Percentiles rank a stretch among this genome's conserved stretches.
Evolutionary conservation across 495 filamentous ascomycete genomes (phyloP).

Genomic region (Hypoxylon cercidicola): DNA sequence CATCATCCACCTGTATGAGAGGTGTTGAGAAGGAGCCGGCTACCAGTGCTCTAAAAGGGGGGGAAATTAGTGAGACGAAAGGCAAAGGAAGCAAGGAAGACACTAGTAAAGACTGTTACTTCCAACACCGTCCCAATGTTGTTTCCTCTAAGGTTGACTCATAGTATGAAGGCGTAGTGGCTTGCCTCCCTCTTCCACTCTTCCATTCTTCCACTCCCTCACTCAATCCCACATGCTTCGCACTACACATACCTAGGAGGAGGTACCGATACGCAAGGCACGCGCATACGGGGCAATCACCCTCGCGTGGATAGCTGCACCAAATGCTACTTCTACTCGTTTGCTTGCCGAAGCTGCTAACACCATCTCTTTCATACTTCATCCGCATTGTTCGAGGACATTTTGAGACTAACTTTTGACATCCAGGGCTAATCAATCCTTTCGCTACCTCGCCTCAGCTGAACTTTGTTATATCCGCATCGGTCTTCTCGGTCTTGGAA

Average conservation of each 20-base stretch:
- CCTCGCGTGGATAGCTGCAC: slow-evolving; percentile 11
- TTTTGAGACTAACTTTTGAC: slow-evolving; percentile 11
- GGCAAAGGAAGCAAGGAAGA: slow-evolving; percentile 2
- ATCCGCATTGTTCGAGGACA: slow-evolving; percentile 2
- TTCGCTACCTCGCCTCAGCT: slow-evolving; percentile 15
- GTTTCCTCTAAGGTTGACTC: slow-evolving; percentile 24
- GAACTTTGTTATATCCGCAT: slow-evolving; percentile 7
- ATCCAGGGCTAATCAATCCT: slow-evolving; percentile 26
- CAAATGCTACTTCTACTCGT: slow-evolving; percentile 9
- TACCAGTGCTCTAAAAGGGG: slow-evolving; percentile 10
- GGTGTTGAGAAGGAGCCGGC: slow-evolving; percentile 18
- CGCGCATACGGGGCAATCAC: background rate
- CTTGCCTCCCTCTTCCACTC: slow-evolving; percentile 18
- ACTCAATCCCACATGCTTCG: background rate
- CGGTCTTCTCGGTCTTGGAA: slow-evolving; percentile 1
- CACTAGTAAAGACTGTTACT: slow-evolving; percentile 29
- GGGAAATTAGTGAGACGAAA: slow-evolving; percentile 10
- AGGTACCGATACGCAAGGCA: background rate
- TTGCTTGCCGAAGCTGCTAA: slow-evolving; percentile 8
- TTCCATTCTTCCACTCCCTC: slow-evolving; percentile 2
- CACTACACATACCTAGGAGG: slow-evolving; percentile 3
- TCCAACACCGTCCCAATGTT: slow-evolving; percentile 13
- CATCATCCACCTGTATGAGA: slow-evolving; percentile 6
- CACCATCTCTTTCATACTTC: slow-evolving; percentile 5
- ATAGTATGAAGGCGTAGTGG: slow-evolving; percentile 15